These are phyloP conservation scores for Clonostachys byssicola DNA, from an alignment of 2,329 filamentous ascomycete genomes.

Conservation along the genomic window DNA sequence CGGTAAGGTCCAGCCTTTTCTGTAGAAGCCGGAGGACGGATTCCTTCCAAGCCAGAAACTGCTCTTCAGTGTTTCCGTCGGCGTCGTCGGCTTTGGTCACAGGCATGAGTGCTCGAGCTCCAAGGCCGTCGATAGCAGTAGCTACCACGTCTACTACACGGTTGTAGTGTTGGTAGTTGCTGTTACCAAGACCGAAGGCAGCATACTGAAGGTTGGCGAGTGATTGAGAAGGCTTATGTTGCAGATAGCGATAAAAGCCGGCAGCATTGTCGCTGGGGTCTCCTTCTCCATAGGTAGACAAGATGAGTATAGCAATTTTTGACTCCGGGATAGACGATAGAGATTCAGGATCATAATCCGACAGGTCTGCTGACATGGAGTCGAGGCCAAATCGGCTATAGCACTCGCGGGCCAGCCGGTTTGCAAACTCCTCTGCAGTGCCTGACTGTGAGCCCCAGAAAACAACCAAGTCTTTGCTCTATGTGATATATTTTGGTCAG, in stretches of 20 bases:
- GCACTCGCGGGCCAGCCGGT: slow-evolving; percentile 82
- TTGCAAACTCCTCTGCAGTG: slow-evolving; percentile 92
- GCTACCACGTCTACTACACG: slow-evolving; percentile 9
- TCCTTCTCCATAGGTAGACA: slow-evolving; percentile 30
- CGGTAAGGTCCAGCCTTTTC: too few relatives aligned
- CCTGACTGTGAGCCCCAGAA: slow-evolving; percentile 89
- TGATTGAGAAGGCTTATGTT: slow-evolving; percentile 13
- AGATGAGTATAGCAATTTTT: not conserved
- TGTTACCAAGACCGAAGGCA: slow-evolving; percentile 33
- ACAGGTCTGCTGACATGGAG: slow-evolving; percentile 5
- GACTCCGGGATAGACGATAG: not conserved
- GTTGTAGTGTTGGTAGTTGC: slow-evolving; percentile 31
- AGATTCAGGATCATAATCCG: not conserved
- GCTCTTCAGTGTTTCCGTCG: not conserved
- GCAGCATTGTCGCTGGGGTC: slow-evolving; percentile 25
- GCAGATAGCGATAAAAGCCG: slow-evolving; percentile 13
- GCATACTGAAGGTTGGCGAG: slow-evolving; percentile 19
- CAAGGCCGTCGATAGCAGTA: not conserved
- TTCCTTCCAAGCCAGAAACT: slow-evolving; percentile 1
- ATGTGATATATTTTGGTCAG: too few relatives aligned
- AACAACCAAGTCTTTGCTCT: not conserved
- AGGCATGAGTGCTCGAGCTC: not conserved
- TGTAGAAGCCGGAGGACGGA: too few relatives aligned
- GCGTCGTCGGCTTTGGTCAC: not conserved
- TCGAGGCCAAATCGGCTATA: slow-evolving; percentile 55